phyloP scores from a whole-genome alignment of 176 grass and related monocot genomes.

The Ananas comosus region DNA sequence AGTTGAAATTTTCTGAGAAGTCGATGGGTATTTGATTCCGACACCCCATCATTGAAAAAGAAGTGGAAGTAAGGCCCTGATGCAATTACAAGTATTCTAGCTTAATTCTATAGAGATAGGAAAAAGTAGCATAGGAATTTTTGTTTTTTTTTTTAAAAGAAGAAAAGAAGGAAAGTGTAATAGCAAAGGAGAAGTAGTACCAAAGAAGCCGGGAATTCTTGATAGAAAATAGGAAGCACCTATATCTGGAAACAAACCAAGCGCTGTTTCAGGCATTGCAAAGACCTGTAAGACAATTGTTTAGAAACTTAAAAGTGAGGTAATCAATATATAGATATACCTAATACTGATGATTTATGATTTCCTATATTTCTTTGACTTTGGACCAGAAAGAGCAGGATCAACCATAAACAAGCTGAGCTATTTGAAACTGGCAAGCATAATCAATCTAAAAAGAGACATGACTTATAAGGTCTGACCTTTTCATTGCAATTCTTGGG shows the following conservation, averaged over 20 bases:
- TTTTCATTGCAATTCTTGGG: background rate
- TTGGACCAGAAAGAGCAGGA: too few relatives aligned
- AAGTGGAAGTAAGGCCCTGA: background rate
- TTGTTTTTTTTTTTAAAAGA: background rate
- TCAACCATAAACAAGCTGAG: too few relatives aligned
- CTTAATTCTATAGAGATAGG: background rate
- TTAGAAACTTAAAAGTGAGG: conserved; percentile 16
- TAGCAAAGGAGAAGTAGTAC: conserved; percentile 23
- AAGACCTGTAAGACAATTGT: conserved; percentile 50
- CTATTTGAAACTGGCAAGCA: too few relatives aligned
- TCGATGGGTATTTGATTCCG: too few relatives aligned
- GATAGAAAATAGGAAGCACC: conserved; percentile 93
- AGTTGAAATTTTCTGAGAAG: too few relatives aligned
- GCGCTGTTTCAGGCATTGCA: conserved; percentile 93
- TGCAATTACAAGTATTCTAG: background rate
- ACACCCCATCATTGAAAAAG: background rate
- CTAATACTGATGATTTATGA: too few relatives aligned
- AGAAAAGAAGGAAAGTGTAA: background rate
- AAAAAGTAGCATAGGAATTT: background rate
- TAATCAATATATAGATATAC: background rate
- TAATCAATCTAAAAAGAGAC: too few relatives aligned
- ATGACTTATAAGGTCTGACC: background rate
- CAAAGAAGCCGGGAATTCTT: conserved; percentile 73
- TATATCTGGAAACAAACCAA: conserved; percentile 91
- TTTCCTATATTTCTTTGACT: too few relatives aligned